phyloP scores from a whole-genome alignment of 768 basidiomycete genomes.

The Pholiota molesta region DNA sequence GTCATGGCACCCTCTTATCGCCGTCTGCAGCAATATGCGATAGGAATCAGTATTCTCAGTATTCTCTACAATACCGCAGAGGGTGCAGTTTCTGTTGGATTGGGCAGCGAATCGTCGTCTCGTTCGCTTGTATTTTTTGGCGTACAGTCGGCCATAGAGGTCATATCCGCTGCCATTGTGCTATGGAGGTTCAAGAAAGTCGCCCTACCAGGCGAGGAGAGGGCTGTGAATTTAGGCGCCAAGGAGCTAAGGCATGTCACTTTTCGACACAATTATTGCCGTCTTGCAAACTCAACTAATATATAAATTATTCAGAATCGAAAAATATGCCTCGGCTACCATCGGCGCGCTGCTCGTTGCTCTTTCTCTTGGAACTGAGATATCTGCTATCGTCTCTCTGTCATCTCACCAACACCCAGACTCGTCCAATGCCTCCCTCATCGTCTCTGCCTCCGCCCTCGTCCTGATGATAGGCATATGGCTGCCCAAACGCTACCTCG shows the following conservation, averaged over 20 bases:
- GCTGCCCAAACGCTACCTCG: conserved; percentile 47
- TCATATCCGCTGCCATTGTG: conserved; percentile 45
- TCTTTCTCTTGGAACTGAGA: conserved; percentile 40
- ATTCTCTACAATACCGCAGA: conserved; percentile 39
- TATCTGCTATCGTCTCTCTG: conserved; percentile 37
- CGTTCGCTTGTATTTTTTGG: conserved; percentile 51
- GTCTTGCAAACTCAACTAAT: background rate
- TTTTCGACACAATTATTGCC: background rate
- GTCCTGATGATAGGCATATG: conserved; percentile 44
- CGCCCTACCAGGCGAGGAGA: conserved; percentile 36
- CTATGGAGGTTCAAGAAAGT: conserved; percentile 45
- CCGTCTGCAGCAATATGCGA: conserved; percentile 37
- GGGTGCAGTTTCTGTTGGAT: conserved; percentile 44
- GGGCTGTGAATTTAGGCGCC: background rate
- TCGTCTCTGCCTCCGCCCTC: conserved; percentile 44
- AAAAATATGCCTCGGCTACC: conserved; percentile 35
- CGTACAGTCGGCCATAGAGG: conserved; percentile 50
- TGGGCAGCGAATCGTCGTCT: conserved; percentile 47
- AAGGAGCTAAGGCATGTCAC: conserved; percentile 25
- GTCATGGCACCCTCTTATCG: conserved; percentile 27
- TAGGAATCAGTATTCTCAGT: conserved; percentile 44
- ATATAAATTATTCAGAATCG: conserved; percentile 17
- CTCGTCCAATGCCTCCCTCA: conserved; percentile 40
- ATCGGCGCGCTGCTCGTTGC: conserved; percentile 40
- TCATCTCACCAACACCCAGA: conserved; percentile 38